phyloP scores from a whole-genome alignment of 78 protist species.

The Paulinella micropora region DNA sequence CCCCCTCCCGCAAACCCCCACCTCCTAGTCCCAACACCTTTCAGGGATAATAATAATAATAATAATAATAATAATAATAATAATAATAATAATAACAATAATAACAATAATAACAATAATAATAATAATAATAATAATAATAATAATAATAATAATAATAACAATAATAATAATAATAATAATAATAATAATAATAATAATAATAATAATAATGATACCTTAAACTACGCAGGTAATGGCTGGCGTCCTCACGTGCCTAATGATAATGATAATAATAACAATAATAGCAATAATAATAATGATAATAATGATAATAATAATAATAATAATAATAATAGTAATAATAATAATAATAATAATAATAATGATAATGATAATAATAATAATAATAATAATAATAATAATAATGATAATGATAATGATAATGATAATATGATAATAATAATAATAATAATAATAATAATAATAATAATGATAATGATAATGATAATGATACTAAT shows the following conservation, averaged over 20 bases:
- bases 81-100: neutral
- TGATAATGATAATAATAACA: too few relatives aligned
- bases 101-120: neutral
- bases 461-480: too few relatives aligned
- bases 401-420: neutral
- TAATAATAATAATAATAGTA: neutral
- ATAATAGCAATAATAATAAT: too few relatives aligned
- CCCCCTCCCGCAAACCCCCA: too few relatives aligned
- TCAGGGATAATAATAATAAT: too few relatives aligned
- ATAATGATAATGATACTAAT: too few relatives aligned
- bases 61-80: neutral
- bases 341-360: neutral
- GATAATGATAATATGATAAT: too few relatives aligned
- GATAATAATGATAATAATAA: neutral
- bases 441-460: too few relatives aligned
- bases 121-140: neutral
- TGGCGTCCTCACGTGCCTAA: too few relatives aligned
- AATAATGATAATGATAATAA: neutral
- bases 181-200: neutral
- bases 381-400: neutral
- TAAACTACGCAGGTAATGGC: too few relatives aligned
- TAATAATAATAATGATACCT: neutral
- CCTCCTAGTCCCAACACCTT: too few relatives aligned
- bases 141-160: neutral
- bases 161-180: neutral